Base-by-base conservation (phyloP, 2,329 filamentous ascomycete species). In the Mariannaea sp. region DNA sequence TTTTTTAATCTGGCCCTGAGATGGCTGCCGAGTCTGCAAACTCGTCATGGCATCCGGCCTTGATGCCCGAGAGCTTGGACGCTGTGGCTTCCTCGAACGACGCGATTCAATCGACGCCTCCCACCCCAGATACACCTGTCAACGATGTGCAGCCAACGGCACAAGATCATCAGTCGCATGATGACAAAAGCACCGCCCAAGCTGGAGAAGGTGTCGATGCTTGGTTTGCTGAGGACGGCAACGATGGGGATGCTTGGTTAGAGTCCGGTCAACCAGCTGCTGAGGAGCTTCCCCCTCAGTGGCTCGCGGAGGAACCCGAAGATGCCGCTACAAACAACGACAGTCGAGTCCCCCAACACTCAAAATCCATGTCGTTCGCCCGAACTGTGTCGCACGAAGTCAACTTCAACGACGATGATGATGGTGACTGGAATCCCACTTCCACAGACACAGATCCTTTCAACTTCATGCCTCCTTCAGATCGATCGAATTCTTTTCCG, bases 401-500 rank as follows among this genome's bases (percentile, higher is more conserved):
- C 19, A 84, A 75, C 66, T 85, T 82, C 71, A 77, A 76, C 50
- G 78, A 78, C 36, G 83, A 84, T 17, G 83, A 85, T 16, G 82
- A 85, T 17, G 66, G 71, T n/a, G 83, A 86, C 56, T 85, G 80
- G 79, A 79, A 71, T 43, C 62, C 83, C 1, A 72, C 77, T 10
- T 77, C 77, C 49, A 74, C 76, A 24, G 76, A 81, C 46, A 78
- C 78, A 2, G 82, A 87, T 51, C 80, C 80, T 3, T 86, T 84
- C 70, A 80, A 79, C 55, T 81, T 82, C 58, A 83, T 87, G 80
- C 72, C 80, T 7, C 73, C 78, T 3, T 78, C 71, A 43, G 79
- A 84, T 49, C 75, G 82, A 63, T 82, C 82, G 33, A 87, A 87
- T 65, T 87, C 84, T 0, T 87, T 87, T 56, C 84, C 85, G 2